These are phyloP conservation scores for Lasiosphaeria miniovina DNA, from an alignment of 495 filamentous ascomycete genomes.

Conservation along the genomic window DNA sequence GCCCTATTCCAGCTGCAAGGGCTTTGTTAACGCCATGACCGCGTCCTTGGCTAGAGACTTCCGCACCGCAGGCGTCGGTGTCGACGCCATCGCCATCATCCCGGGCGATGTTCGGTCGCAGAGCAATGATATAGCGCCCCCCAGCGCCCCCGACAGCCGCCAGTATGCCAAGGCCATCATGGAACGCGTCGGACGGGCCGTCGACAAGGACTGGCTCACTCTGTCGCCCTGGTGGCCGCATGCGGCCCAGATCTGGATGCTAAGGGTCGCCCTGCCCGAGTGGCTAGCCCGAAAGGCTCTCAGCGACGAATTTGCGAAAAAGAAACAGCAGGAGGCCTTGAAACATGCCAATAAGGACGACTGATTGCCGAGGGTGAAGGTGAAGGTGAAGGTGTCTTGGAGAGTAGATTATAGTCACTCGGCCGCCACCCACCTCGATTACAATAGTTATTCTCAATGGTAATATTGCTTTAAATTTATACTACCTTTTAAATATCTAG, in stretches of 20 bases:
- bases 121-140: neutral
- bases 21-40: neutral
- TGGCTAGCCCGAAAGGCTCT: neutral
- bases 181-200: neutral
- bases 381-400: too few relatives aligned
- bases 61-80: neutral
- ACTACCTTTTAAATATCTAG: too few relatives aligned
- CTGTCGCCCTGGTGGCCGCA: neutral
- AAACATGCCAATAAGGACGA: too few relatives aligned
- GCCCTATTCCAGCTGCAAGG: neutral
- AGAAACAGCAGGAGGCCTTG: neutral
- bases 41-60: neutral
- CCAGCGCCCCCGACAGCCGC: neutral
- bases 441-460: too few relatives aligned
- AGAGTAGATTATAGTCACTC: too few relatives aligned
- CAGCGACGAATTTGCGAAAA: neutral
- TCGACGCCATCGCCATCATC: neutral
- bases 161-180: neutral
- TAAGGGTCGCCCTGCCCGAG: neutral
- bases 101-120: neutral
- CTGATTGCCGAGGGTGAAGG: too few relatives aligned
- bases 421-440: too few relatives aligned
- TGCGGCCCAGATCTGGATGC: neutral
- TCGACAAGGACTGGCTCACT: neutral
- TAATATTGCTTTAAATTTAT: too few relatives aligned